Percentiles rank a stretch among this genome's conserved stretches.
These are phyloP conservation scores for Moesziomyces sp. DNA, from an alignment of 1,284 basidiomycete species.

Conservation along the genomic window DNA sequence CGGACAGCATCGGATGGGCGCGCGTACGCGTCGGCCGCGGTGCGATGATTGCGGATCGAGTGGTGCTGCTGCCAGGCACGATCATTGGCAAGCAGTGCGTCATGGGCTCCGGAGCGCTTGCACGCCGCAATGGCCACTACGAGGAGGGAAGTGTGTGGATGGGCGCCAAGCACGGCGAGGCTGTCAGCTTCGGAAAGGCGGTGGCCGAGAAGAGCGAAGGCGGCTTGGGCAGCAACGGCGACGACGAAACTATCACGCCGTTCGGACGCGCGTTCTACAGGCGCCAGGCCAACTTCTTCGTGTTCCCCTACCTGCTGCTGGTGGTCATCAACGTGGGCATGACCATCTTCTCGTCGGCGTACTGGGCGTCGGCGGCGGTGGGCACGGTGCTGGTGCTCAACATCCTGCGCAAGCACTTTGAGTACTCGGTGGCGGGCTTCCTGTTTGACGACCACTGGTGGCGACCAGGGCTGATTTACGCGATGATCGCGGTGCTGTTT, in stretches of 20 bases:
- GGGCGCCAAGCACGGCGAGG: conserved; percentile 67
- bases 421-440: conserved; percentile 33
- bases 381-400: conserved; percentile 64
- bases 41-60: conserved; percentile 68
- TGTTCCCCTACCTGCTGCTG: conserved; percentile 66
- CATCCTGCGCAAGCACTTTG: conserved; percentile 53
- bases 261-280: conserved; percentile 67
- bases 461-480: conserved; percentile 64
- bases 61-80: conserved; percentile 65
- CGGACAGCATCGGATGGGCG: conserved; percentile 67
- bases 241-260: conserved; percentile 66
- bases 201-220: conserved; percentile 53
- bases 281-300: conserved; percentile 67
- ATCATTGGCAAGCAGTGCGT: conserved; percentile 66
- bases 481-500: conserved; percentile 60
- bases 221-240: conserved; percentile 22
- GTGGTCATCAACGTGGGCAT: conserved; percentile 64
- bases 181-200: conserved; percentile 66
- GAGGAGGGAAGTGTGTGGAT: conserved; percentile 68
- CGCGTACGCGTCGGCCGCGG: conserved; percentile 65
- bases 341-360: conserved; percentile 62
- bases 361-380: conserved; percentile 66
- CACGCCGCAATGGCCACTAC: conserved; percentile 65
- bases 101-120: conserved; percentile 67
- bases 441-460: conserved; percentile 67